Conservation (phyloP, 257 asterid genomes). For the Cordia subcordata region DNA sequence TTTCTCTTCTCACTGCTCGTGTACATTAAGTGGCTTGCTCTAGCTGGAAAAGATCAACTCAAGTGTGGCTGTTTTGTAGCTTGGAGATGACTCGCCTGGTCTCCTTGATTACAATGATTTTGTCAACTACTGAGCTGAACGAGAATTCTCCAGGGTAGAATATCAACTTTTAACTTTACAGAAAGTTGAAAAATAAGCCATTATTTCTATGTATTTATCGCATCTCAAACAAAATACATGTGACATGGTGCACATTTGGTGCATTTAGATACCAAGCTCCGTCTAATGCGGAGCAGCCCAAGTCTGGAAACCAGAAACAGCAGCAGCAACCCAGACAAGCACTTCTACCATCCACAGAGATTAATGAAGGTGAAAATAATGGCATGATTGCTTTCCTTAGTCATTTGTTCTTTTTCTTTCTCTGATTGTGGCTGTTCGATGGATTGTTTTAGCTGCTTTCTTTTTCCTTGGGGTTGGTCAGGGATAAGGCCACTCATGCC, state of each 20-base stretch:
- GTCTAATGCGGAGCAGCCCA: slow-evolving; percentile 18
- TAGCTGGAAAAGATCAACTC: too few relatives aligned
- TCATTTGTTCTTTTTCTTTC: background rate
- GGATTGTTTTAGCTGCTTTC: too few relatives aligned
- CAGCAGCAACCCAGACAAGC: slow-evolving; percentile 24
- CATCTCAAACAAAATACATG: background rate
- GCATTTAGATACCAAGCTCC: slow-evolving; percentile 43
- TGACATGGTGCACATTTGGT: slow-evolving; percentile 11
- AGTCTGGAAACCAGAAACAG: slow-evolving; percentile 20
- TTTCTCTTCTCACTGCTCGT: slow-evolving; percentile 1
- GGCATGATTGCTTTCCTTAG: background rate
- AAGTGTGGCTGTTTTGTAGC: slow-evolving; percentile 22
- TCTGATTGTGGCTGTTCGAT: background rate
- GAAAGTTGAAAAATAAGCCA: background rate
- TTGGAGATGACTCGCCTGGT: slow-evolving; percentile 63
- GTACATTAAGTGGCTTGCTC: background rate
- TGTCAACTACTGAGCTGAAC: slow-evolving; percentile 44
- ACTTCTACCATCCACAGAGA: slow-evolving; percentile 9
- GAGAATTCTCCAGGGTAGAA: slow-evolving; percentile 52
- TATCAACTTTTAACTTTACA: slow-evolving; percentile 1
- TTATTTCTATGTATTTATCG: background rate
- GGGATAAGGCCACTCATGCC: too few relatives aligned
- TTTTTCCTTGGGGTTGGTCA: too few relatives aligned
- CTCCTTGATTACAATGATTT: slow-evolving; percentile 42
- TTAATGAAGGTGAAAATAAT: slow-evolving; percentile 29